phyloP scores from a whole-genome alignment of 176 grass and related monocot species.

The Zea luxurians region DNA sequence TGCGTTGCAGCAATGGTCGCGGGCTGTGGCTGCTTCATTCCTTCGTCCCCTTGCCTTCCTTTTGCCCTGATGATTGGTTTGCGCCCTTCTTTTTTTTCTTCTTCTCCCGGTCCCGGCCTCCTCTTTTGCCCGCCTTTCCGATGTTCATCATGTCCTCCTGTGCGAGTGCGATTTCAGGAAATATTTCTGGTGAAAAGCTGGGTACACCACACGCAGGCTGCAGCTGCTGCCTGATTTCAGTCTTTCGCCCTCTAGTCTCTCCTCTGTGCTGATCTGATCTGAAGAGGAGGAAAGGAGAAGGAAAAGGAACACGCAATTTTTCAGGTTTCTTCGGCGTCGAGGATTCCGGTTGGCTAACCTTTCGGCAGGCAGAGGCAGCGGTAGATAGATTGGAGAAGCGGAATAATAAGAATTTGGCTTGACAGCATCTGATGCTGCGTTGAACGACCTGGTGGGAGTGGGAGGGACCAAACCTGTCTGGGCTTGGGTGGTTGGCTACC shows the following conservation, averaged over 20 bases:
- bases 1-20: conserved; percentile 35
- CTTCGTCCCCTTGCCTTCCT: conserved; percentile 42
- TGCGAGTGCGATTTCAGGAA: conserved; percentile 3
- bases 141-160: conserved; percentile 23
- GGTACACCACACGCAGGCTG: background rate
- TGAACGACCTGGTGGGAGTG: background rate
- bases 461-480: background rate
- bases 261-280: background rate
- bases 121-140: conserved; percentile 34
- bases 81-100: conserved; percentile 11
- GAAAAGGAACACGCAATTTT: background rate
- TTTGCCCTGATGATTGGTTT: conserved; percentile 21
- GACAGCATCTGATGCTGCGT: background rate
- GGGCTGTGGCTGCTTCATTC: conserved; percentile 48
- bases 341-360: background rate
- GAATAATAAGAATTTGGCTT: background rate
- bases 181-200: background rate
- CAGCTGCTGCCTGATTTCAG: background rate
- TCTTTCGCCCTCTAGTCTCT: background rate
- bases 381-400: background rate
- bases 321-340: conserved; percentile 6
- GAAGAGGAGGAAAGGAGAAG: background rate
- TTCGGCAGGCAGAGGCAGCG: background rate
- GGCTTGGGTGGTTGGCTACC: background rate
- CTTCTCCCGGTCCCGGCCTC: background rate